Evolutionary conservation across 805 yeast species (phyloP).

Genomic region (Candida sithepensis): DNA sequence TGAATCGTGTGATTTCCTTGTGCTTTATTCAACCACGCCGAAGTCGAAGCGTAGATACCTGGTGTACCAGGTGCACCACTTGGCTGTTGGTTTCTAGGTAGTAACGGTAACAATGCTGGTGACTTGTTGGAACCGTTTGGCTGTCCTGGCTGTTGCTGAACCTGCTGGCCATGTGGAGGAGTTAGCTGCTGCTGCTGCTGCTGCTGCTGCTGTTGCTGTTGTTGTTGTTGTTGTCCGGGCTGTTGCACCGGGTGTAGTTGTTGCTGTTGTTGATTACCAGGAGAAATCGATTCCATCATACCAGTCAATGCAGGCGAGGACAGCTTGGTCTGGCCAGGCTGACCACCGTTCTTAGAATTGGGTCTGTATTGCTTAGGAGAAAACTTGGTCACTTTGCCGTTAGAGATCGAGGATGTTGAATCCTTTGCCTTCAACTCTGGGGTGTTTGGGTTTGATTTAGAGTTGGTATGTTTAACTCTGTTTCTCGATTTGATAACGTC

Average conservation of each 20-base stretch:
- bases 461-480: constrained; percentile 56
- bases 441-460: constrained; percentile 47
- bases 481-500: constrained; percentile 91
- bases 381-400: constrained; percentile 28
- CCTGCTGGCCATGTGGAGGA: constrained; percentile 4
- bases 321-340: constrained; percentile 8
- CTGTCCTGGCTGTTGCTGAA: constrained; percentile 10
- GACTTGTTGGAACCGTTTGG: constrained; percentile 19
- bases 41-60: constrained; percentile 25
- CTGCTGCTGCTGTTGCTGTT: constrained; percentile 2
- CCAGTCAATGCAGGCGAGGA: constrained; percentile 17
- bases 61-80: constrained; percentile 26
- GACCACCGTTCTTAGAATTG: constrained; percentile 15
- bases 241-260: constrained; percentile 11
- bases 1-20: constrained; percentile 36
- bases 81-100: constrained; percentile 34
- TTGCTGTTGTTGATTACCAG: constrained; percentile 6
- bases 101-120: constrained; percentile 38
- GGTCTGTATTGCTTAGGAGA: constrained; percentile 38
- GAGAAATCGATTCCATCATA: constrained; percentile 9
- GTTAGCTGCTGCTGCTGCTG: constrained; percentile 14
- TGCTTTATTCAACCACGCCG: constrained; percentile 26
- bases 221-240: constrained; percentile 12
- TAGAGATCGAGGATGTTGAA: constrained; percentile 8
- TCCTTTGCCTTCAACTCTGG: constrained; percentile 56